Evolutionary conservation across 2,329 filamentous ascomycete species (phyloP).

Genomic region (Beauveria scarabaeidicola): DNA sequence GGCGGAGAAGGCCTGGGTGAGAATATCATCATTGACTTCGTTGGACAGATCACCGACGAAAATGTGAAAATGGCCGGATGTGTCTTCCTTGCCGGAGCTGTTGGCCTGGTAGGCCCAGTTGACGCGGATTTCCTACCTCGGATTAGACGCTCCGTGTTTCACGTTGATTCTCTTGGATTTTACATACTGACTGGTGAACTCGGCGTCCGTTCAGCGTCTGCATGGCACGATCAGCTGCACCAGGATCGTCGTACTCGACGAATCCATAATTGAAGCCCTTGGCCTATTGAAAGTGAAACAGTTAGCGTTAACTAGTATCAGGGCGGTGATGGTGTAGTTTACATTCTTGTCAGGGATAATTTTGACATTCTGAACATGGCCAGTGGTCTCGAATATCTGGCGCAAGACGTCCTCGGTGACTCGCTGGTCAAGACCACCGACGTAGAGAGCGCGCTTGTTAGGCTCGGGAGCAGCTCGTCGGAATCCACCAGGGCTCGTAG

Average conservation of each 20-base stretch:
- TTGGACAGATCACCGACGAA: conserved; percentile 97
- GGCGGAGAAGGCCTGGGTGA: conserved; percentile 87
- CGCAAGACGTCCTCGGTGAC: conserved; percentile 94
- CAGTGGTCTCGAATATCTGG: conserved; percentile 97
- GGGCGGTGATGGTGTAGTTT: conserved; percentile 20
- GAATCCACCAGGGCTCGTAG: conserved; percentile 71
- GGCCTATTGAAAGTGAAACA: conserved; percentile 46
- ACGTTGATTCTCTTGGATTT: background rate
- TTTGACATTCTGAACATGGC: conserved; percentile 97
- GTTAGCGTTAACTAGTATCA: background rate
- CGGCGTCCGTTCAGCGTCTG: conserved; percentile 89
- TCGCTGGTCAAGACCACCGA: conserved; percentile 87
- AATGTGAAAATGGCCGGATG: conserved; percentile 96
- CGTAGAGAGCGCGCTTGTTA: conserved; percentile 95
- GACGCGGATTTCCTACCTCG: conserved; percentile 80
- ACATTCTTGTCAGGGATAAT: conserved; percentile 99
- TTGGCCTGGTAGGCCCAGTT: conserved; percentile 99
- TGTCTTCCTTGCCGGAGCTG: conserved; percentile 89
- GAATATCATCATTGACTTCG: conserved; percentile 94
- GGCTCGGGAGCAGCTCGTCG: conserved; percentile 92
- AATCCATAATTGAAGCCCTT: conserved; percentile 99
- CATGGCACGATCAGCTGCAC: conserved; percentile 94
- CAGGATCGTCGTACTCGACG: conserved; percentile 96
- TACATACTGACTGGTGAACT: conserved; percentile 83
- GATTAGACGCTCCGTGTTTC: conserved; percentile 17